Evolutionary conservation across 2,329 filamentous ascomycete genomes (phyloP).

Genomic region (Trichoderma pleuroti): DNA sequence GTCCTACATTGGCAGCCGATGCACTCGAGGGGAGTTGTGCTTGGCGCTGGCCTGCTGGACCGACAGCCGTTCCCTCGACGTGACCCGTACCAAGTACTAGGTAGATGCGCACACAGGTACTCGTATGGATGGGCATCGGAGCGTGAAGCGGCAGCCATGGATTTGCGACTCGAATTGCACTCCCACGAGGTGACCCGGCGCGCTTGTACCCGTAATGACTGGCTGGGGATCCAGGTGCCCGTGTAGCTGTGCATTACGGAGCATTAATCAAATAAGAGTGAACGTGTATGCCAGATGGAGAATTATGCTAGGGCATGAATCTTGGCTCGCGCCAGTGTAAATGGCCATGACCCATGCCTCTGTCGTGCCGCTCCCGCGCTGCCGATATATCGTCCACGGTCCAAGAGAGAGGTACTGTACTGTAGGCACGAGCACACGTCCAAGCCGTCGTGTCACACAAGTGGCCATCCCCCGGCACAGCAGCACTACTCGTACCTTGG

Average conservation of each 20-base stretch:
- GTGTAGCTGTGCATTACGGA: constrained; percentile 3
- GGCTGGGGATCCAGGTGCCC: neutral
- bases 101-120: no score
- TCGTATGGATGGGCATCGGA: neutral
- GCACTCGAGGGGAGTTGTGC: neutral
- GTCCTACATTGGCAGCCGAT: neutral
- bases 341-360: constrained; percentile 9
- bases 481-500: no score
- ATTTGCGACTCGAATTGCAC: neutral
- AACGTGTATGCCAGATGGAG: constrained; percentile 4
- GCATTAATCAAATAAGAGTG: constrained; percentile 16
- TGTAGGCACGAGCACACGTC: no score
- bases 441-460: neutral
- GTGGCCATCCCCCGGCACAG: no score
- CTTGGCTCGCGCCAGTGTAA: constrained; percentile 6
- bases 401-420: neutral
- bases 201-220: neutral
- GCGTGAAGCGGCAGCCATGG: neutral
- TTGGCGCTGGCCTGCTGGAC: neutral
- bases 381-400: constrained; percentile 10
- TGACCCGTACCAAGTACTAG: no score
- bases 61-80: neutral
- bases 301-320: constrained; percentile 14
- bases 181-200: neutral
- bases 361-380: constrained; percentile 16